phyloP scores from a whole-genome alignment of 352 stramenopile genomes.

The Pythium plurisporium region DNA sequence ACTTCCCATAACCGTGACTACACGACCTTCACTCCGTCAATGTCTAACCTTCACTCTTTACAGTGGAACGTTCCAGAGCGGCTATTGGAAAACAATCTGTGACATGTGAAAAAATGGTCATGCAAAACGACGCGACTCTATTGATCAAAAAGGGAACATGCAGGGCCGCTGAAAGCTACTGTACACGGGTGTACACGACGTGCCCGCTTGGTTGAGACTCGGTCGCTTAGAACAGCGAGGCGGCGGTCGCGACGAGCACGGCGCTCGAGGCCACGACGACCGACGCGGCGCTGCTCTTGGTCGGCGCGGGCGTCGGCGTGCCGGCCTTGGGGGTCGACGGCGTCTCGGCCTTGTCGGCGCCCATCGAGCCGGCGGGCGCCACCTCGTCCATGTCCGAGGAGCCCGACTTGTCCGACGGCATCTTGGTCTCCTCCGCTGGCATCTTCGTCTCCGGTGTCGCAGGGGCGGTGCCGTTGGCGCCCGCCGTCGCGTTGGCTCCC shows the following conservation, averaged over 20 bases:
- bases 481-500: not conserved
- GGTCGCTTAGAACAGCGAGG: not conserved
- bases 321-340: not conserved
- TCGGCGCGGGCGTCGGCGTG: not conserved
- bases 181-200: too few species aligned
- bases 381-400: constrained; percentile 4
- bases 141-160: too few species aligned
- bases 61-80: not conserved
- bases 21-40: not conserved
- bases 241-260: not conserved
- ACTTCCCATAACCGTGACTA: too few species aligned
- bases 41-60: constrained; percentile 11
- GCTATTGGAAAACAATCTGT: constrained; percentile 1
- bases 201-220: too few species aligned
- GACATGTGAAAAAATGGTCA: too few species aligned
- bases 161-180: too few species aligned
- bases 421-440: not conserved
- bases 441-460: not conserved
- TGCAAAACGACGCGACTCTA: too few species aligned
- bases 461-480: not conserved
- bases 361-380: constrained; percentile 2
- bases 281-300: not conserved
- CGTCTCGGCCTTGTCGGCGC: not conserved
- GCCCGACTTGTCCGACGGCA: not conserved
- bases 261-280: not conserved